phyloP scores from a whole-genome alignment of 2,329 filamentous ascomycete species.

The Fusarium newnesense region DNA sequence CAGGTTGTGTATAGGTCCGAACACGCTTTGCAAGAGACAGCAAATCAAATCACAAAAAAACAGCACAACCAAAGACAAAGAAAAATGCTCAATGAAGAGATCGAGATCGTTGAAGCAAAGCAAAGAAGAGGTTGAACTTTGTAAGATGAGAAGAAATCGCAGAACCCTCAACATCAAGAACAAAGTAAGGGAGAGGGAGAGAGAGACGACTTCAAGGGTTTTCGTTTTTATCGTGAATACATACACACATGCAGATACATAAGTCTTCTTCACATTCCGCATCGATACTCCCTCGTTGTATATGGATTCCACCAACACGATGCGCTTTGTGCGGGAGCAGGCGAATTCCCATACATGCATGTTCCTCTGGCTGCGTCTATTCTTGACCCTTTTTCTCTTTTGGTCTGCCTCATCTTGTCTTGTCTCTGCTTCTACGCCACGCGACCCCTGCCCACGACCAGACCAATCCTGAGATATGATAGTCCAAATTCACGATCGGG shows the following conservation, averaged over 20 bases:
- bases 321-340: conserved; percentile 17
- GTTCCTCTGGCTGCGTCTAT: background rate
- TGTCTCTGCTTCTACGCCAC: conserved; percentile 31
- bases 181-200: conserved; percentile 14
- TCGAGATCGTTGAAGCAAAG: conserved; percentile 6
- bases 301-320: conserved; percentile 11
- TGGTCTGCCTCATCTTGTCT: conserved; percentile 26
- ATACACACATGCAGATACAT: background rate
- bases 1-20: conserved; percentile 7
- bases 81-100: background rate
- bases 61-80: conserved; percentile 16
- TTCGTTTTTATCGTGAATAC: background rate
- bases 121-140: conserved; percentile 6
- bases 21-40: background rate
- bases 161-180: conserved; percentile 2
- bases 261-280: conserved; percentile 11
- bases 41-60: conserved; percentile 12
- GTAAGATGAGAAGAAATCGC: background rate
- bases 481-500: background rate
- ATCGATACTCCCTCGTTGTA: conserved; percentile 18
- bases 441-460: conserved; percentile 23
- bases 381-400: background rate
- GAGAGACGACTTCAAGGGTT: background rate
- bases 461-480: conserved; percentile 11
- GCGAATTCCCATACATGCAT: conserved; percentile 1